Evolutionary conservation across 2,329 filamentous ascomycete genomes (phyloP).

Genomic region (Sclerotinia subarctica): DNA sequence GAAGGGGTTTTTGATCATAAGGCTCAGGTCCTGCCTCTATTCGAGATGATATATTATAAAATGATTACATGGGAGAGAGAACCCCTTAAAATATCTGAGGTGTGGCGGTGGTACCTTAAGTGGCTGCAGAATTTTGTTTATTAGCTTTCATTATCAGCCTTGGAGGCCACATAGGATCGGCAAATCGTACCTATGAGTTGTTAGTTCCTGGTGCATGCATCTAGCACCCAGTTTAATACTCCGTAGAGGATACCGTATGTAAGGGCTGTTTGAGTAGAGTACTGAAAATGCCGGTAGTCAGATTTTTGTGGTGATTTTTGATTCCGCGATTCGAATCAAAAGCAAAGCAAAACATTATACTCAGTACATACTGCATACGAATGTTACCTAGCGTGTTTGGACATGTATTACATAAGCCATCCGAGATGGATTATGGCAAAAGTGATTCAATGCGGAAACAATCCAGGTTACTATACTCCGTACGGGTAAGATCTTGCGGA

Average conservation of each 20-base stretch:
- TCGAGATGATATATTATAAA: constrained; percentile 11
- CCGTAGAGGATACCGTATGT: background rate
- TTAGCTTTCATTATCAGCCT: background rate
- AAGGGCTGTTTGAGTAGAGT: background rate
- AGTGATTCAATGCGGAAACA: background rate
- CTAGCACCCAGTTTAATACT: background rate
- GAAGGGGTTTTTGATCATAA: constrained; percentile 15
- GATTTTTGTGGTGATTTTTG: background rate
- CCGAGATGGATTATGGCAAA: too few species aligned
- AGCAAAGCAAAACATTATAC: background rate
- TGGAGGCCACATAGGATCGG: background rate
- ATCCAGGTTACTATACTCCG: too few species aligned
- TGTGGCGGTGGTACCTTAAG: background rate
- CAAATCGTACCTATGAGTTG: background rate
- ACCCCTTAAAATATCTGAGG: background rate
- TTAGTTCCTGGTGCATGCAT: background rate
- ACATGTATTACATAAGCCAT: constrained; percentile 7
- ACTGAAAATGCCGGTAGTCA: background rate
- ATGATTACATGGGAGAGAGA: background rate
- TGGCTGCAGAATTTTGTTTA: constrained; percentile 2
- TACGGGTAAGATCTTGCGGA: background rate
- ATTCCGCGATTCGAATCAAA: background rate
- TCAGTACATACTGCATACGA: background rate
- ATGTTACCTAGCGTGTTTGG: background rate
- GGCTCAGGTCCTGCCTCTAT: background rate